These are phyloP conservation scores for Dactylis glomerata DNA, from an alignment of 176 grass and related monocot genomes.

Conservation along the genomic window DNA sequence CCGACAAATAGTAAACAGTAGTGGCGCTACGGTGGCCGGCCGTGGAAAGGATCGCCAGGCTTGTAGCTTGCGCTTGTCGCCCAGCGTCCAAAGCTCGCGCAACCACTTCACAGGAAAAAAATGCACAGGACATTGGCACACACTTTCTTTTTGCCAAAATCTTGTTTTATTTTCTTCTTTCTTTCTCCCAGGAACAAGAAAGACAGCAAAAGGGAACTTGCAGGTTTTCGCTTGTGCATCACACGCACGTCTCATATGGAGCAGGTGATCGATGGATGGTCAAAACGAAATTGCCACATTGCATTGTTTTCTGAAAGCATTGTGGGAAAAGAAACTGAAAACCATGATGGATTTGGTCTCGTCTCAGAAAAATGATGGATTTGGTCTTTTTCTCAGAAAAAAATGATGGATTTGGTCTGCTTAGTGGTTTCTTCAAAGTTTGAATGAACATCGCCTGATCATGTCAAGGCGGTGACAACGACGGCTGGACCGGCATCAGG, in stretches of 20 bases:
- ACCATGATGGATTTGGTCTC: background rate
- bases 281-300: background rate
- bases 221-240: background rate
- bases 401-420: no score
- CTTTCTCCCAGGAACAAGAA: background rate
- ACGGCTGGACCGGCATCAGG: slow-evolving; percentile 12
- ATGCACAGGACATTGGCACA: background rate
- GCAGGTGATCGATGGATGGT: slow-evolving; percentile 7
- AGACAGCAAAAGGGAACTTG: background rate
- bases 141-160: background rate
- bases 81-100: slow-evolving; percentile 10
- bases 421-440: slow-evolving; percentile 4
- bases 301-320: background rate
- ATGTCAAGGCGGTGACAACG: slow-evolving; percentile 23
- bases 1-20: slow-evolving; percentile 25
- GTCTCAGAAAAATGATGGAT: background rate
- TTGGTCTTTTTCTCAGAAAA: background rate
- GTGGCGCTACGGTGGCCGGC: slow-evolving; percentile 11
- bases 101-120: slow-evolving; percentile 23
- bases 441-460: background rate
- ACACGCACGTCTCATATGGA: background rate
- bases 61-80: slow-evolving; percentile 35
- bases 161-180: background rate
- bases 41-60: slow-evolving; percentile 45
- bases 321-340: slow-evolving; percentile 16